Base-by-base conservation (phyloP, 2,329 filamentous ascomycete species). In the Beauveria medogensis region DNA sequence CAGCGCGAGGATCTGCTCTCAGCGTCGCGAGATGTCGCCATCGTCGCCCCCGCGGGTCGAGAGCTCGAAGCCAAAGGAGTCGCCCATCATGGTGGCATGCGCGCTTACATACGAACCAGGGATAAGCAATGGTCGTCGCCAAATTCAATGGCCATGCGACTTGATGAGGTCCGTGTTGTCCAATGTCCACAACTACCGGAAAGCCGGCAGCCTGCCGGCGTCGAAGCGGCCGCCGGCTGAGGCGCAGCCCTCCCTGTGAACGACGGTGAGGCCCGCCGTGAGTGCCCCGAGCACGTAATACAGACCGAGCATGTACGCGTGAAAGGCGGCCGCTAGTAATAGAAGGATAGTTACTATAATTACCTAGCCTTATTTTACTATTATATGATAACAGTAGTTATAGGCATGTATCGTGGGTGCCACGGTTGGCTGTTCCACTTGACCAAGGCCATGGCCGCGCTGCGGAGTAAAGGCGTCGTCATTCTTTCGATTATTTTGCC, bases 361-460 rank as follows among this genome's bases (percentile, higher is more conserved):
- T n/a, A n/a, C n/a, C n/a, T n/a, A n/a, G n/a, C n/a, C n/a, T n/a
- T n/a, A n/a, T n/a, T n/a, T n/a, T n/a, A n/a, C n/a, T n/a, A n/a
- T n/a, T n/a, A n/a, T n/a, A n/a, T n/a, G n/a, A n/a, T n/a, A n/a
- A n/a, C n/a, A n/a, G n/a, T n/a, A n/a, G n/a, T n/a, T n/a, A n/a
- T n/a, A n/a, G 75, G 0, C 83, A 72, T 47, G 78, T 77, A 69
- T 88, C 84, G 67, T 87, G 83, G 50, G 86, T 83, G 1, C 79
- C 84, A 8, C 85, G 75, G 71, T 88, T 88, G 69, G 69, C 86
- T 85, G 64, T 88, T 85, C 85, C 85, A 88, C 65, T 88, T 88
- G 63, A 88, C 78, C 63, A 87, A 88, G 5, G 73, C 71, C 51
- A 88, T 80, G 22, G 81, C 74, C 0, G 80, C 78, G 1, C 74